phyloP scores from a whole-genome alignment of 495 filamentous ascomycete species.

The Podospora pseudocomata region DNA sequence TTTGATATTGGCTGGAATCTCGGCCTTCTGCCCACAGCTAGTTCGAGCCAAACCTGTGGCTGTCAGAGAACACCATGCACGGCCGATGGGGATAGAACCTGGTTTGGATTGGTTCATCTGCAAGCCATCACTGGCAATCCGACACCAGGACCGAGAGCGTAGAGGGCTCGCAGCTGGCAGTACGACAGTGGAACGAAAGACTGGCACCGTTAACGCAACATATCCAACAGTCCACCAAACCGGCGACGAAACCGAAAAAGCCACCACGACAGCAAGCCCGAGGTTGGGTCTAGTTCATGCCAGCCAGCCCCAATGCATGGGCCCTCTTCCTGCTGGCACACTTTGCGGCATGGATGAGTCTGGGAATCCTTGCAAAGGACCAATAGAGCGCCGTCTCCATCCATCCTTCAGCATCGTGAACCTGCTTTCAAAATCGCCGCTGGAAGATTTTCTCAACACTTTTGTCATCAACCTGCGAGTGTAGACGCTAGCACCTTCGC shows the following conservation, averaged over 20 bases:
- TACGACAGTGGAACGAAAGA: background rate
- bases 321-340: background rate
- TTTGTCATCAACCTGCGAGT: background rate
- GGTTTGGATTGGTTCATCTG: background rate
- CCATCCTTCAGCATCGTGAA: background rate
- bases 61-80: background rate
- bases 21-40: background rate
- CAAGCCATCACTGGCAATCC: background rate
- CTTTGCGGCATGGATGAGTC: background rate
- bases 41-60: background rate
- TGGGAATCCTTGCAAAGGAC: background rate
- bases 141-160: background rate
- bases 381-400: background rate
- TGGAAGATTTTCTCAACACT: background rate
- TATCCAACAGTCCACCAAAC: background rate
- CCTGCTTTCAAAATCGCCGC: background rate
- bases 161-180: background rate
- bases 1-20: no score
- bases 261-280: background rate
- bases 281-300: background rate
- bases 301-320: no score
- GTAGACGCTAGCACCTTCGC: background rate
- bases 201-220: background rate
- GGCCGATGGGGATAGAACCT: background rate
- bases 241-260: slow-evolving; percentile 7